Evolutionary conservation across 495 filamentous ascomycete species (phyloP), one percentile per base, ranked within the genome.

Genomic region (Daldinia bambusicola): DNA sequence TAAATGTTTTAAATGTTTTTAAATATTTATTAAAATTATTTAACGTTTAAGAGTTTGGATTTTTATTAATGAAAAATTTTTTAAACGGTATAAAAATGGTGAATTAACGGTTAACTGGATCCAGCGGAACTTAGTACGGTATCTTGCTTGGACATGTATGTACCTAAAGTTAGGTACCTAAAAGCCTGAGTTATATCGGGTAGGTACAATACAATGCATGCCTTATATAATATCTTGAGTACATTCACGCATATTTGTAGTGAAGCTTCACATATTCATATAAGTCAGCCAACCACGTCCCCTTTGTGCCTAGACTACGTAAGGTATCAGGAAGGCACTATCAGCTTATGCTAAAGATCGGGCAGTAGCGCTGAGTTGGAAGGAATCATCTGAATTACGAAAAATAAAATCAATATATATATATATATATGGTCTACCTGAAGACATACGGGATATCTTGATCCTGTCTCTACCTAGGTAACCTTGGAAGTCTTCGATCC

Each of bases 131-230:
- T n/a, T n/a, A n/a, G n/a, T n/a, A n/a, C n/a, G n/a, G n/a, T 36
- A 36, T 36, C 34, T 36, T 26, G 26, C 26, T 3, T 3, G 26
- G 26, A 5, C 34, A 48, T 48, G 43, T 48, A 22, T 48, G 43
- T 45, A 41, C 1, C 13, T 43, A 48, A 48, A 8, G 43, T 48
- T 48, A 48, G 43, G 43, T 48, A 48, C 43, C 43, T 48, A 22
- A 16, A 22, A 48, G 43, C 43, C 43, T 22, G 43, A 12, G 20
- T 48, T 48, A 48, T 48, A 48, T 48, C 22, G 18, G 18, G 43
- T 48, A 48, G 18, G 18, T 48, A 48, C 43, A 26, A 26, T 26
- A 26, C 26, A 26, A 26, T 26, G 3, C 26, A 48, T 48, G 43
- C 43, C 43, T 22, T 22, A 48, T 48, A 22, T 22, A 48, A 12